These are phyloP conservation scores for Suhomyces choctaworum DNA, from an alignment of 1,139 yeast genomes.

Conservation along the genomic window DNA sequence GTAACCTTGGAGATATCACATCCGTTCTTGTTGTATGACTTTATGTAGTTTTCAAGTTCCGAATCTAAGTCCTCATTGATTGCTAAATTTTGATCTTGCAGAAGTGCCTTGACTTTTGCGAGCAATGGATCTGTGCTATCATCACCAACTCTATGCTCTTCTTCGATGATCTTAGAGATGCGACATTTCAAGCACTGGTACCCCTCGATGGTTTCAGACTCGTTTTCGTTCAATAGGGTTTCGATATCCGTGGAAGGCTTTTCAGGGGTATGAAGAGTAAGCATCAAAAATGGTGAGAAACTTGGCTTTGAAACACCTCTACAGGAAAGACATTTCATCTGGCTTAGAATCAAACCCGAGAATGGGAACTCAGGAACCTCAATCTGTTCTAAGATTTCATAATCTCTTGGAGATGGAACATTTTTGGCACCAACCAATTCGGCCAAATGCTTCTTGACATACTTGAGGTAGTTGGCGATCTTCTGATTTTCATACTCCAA, in stretches of 20 bases:
- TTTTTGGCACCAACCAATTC: conserved; percentile 8
- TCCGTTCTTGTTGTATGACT: conserved; percentile 44
- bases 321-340: conserved; percentile 70
- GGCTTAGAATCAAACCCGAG: conserved; percentile 63
- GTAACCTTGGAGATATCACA: conserved; percentile 49
- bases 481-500: conserved; percentile 63
- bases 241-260: conserved; percentile 47
- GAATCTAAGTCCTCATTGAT: conserved; percentile 63
- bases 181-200: conserved; percentile 79
- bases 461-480: conserved; percentile 35
- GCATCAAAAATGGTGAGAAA: conserved; percentile 64
- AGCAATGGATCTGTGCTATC: conserved; percentile 1
- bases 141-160: conserved; percentile 3
- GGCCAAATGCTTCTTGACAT: conserved; percentile 13
- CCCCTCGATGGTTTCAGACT: conserved; percentile 72
- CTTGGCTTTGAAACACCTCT: conserved; percentile 60
- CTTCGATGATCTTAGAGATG: conserved; percentile 47
- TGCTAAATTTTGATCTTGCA: conserved; percentile 35
- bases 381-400: conserved; percentile 27
- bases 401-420: conserved; percentile 16
- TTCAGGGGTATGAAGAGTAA: conserved; percentile 77
- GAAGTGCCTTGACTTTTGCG: conserved; percentile 27
- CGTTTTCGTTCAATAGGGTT: conserved; percentile 56
- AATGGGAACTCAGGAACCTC: conserved; percentile 69
- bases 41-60: conserved; percentile 46